Evolutionary conservation across 345 rosid genomes (phyloP), one percentile per base, ranked within the genome.

Genomic region (Rhizophora mangle): DNA sequence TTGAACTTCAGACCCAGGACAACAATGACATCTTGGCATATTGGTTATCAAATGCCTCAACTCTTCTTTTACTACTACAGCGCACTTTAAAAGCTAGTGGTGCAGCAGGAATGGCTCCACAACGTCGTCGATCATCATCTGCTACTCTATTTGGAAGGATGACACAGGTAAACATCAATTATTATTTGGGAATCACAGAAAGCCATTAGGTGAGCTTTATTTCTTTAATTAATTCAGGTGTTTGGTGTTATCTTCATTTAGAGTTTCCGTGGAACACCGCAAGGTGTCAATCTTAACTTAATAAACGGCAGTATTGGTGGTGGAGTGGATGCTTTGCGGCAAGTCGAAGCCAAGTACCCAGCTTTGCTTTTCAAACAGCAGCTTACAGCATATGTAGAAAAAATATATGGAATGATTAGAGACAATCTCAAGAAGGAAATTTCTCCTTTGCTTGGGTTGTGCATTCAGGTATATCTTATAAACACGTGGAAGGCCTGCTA

Each of bases 261-360:
- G 96, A 93, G 96, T 81, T 93, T 93, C 89, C 96, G 98, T 6
- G 96, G 96, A 39, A 16, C 93, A 56, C 98, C 98, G 2, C 96
- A 85, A 79, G 96, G 98, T 57, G 88, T 90, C 68, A 93, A 85
- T 78, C 84, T 89, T 62, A 82, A 93, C 74, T 64, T 90, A 61
- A 82, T 89, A 60, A 90, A 89, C 27, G 85, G 89, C 60, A 78
- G 89, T 54, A 74, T 75, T 57, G 84, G 72, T 36, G 82, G 87
- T 30, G 96, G 94, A 78, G 84, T 70, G 43, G 92, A 88, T 73
- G 65, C 80, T 31, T 80, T 93, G 78, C 80, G 90, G 68, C 96
- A 93, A 87, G 97, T 93, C 68, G 98, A 93, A 80, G 98, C 98
- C 47, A 93, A 93, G 77, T 93, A 93, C 78, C 98, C 98, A 2